A percentile compares a stretch with the other conserved stretches of the same genome.
Evolutionary conservation across 371 early-diverging fungal species (phyloP).

Genomic region (Apophysomyces ossiformis): DNA sequence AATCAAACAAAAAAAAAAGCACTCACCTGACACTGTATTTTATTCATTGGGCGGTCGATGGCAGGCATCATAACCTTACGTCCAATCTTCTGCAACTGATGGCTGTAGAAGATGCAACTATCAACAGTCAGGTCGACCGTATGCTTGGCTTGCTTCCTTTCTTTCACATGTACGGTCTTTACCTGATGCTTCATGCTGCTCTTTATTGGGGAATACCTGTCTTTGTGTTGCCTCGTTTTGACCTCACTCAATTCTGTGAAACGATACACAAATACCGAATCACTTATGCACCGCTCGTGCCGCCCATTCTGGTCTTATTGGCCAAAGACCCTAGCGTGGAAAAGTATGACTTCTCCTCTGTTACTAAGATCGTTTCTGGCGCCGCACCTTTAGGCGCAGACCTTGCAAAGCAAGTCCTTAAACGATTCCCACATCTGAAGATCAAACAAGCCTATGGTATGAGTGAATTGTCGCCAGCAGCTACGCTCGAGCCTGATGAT

Average conservation of each 20-base stretch:
- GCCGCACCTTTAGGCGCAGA: constrained; percentile 84
- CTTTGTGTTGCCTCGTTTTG: constrained; percentile 70
- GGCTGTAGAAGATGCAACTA: constrained; percentile 25
- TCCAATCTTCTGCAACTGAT: constrained; percentile 68
- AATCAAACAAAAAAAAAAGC: constrained; percentile 1
- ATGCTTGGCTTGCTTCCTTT: constrained; percentile 75
- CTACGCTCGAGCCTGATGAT: constrained; percentile 18
- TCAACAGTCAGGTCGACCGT: constrained; percentile 24
- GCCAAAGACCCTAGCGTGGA: constrained; percentile 67
- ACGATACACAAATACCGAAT: constrained; percentile 62
- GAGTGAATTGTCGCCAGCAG: constrained; percentile 61
- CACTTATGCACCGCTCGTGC: constrained; percentile 69
- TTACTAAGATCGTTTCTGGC: constrained; percentile 66
- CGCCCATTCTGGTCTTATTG: constrained; percentile 74
- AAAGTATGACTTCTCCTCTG: constrained; percentile 66
- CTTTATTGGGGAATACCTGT: constrained; percentile 42
- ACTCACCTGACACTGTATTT: neutral
- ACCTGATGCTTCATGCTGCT: constrained; percentile 28
- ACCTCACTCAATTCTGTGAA: constrained; percentile 59
- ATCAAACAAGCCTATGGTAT: constrained; percentile 64
- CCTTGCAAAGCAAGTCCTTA: constrained; percentile 44
- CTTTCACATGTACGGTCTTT: constrained; percentile 68
- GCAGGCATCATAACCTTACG: constrained; percentile 74
- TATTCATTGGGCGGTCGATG: neutral
- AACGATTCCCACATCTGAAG: constrained; percentile 44